Conservation (phyloP, 805 yeast species). For the Tanozyma kutaoensis region DNA sequence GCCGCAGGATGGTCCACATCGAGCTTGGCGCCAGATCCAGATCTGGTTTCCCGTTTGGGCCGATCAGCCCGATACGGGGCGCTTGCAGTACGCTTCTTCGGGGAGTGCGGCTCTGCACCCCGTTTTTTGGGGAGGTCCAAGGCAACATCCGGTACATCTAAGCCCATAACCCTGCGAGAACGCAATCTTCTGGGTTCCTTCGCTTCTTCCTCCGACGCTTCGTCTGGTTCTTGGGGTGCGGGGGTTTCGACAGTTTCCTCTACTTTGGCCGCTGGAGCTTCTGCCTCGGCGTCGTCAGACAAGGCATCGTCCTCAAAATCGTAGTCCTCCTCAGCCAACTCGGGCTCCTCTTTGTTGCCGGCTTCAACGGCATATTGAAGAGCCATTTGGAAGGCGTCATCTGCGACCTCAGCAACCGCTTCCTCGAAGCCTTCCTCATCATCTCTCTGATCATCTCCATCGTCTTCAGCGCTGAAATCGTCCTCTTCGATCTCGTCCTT, state of each 20-base stretch:
- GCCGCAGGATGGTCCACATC: not conserved
- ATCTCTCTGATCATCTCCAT: not conserved
- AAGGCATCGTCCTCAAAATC: not conserved
- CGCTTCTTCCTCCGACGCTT: slow-evolving; percentile 1
- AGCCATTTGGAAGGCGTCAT: too few relatives aligned
- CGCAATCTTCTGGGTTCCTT: slow-evolving; percentile 1
- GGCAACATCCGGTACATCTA: not conserved
- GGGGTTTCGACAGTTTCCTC: not conserved
- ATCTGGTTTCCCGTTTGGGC: too few relatives aligned
- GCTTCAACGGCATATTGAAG: slow-evolving; percentile 8
- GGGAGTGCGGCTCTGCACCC: too few relatives aligned
- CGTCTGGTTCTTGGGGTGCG: slow-evolving; percentile 1
- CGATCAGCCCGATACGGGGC: too few relatives aligned
- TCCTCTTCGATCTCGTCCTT: slow-evolving; percentile 3
- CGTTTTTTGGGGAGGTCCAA: not conserved
- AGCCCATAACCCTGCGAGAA: not conserved
- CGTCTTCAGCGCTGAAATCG: not conserved
- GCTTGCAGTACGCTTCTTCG: too few relatives aligned
- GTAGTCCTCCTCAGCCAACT: not conserved
- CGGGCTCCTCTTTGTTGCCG: slow-evolving; percentile 2
- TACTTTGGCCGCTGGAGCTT: not conserved
- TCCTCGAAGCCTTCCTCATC: not conserved
- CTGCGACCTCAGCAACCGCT: slow-evolving; percentile 5
- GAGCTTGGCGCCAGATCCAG: too few relatives aligned
- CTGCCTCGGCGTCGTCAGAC: not conserved